Evolutionary conservation across 1,284 basidiomycete species (phyloP).

Genomic region (Cryptococcus sp.): DNA sequence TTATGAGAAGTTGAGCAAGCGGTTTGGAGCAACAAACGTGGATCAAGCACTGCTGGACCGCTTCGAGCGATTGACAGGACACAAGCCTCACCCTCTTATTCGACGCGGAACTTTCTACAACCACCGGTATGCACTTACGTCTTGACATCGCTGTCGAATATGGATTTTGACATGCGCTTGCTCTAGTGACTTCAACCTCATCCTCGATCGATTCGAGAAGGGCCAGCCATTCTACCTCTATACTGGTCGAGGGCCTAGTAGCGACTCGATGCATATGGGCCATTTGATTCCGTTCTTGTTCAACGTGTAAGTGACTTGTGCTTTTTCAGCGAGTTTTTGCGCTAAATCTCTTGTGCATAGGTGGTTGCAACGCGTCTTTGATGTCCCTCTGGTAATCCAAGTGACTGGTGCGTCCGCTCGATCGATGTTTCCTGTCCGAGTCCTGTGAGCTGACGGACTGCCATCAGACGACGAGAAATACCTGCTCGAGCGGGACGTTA

Average conservation of each 20-base stretch:
- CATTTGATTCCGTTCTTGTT: constrained; percentile 98
- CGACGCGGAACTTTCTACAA: constrained; percentile 96
- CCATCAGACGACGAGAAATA: constrained; percentile 95
- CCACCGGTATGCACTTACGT: constrained; percentile 69
- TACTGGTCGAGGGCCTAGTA: constrained; percentile 94
- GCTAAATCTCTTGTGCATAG: constrained; percentile 51
- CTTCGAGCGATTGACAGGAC: constrained; percentile 89
- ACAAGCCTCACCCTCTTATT: constrained; percentile 85
- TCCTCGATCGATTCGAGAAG: constrained; percentile 93
- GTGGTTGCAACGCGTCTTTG: constrained; percentile 96
- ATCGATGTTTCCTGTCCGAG: neutral
- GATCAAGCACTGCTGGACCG: constrained; percentile 76
- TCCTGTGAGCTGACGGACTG: neutral
- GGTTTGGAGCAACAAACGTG: constrained; percentile 89
- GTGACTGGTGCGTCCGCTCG: constrained; percentile 67
- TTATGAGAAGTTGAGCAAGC: constrained; percentile 91
- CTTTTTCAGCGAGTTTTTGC: neutral
- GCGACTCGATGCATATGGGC: constrained; percentile 96
- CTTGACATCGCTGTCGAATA: neutral
- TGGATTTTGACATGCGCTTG: constrained; percentile 8
- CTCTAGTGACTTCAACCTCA: constrained; percentile 83
- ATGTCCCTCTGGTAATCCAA: constrained; percentile 91
- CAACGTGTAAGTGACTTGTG: constrained; percentile 73
- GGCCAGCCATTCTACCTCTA: constrained; percentile 98
- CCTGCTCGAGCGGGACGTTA: constrained; percentile 83